Percentiles rank a stretch among this genome's conserved stretches.
Conservation (phyloP, 345 rosid species). For the Gynandropsis gynandra region DNA sequence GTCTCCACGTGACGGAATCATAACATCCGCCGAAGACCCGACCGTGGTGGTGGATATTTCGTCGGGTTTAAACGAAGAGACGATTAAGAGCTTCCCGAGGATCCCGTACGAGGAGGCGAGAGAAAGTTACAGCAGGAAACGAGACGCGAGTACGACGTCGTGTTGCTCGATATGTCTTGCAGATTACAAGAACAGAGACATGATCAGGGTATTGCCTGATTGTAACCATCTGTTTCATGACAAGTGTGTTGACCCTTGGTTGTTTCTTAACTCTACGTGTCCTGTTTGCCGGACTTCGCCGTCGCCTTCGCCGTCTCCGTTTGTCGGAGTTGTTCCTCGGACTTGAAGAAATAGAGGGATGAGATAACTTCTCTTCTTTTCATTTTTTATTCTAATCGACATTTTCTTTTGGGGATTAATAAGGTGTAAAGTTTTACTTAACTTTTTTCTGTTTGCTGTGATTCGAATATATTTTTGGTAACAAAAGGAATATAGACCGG, state of each 20-base stretch:
- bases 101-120: slow-evolving; percentile 57
- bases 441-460: no score
- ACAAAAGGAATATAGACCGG: no score
- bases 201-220: slow-evolving; percentile 56
- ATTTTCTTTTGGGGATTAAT: no score
- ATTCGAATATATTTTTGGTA: no score
- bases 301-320: slow-evolving; percentile 60
- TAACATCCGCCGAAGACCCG: slow-evolving; percentile 1
- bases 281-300: slow-evolving; percentile 76
- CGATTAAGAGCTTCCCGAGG: slow-evolving; percentile 62
- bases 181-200: slow-evolving; percentile 58
- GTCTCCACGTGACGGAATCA: neutral
- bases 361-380: slow-evolving; percentile 13
- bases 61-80: slow-evolving; percentile 58
- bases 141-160: slow-evolving; percentile 35
- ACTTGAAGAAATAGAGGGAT: slow-evolving; percentile 21
- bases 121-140: slow-evolving; percentile 25
- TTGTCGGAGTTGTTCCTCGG: slow-evolving; percentile 55
- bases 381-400: neutral
- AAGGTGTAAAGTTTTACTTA: no score
- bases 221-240: slow-evolving; percentile 67
- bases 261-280: slow-evolving; percentile 57
- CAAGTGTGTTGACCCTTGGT: slow-evolving; percentile 80
- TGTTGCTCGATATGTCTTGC: slow-evolving; percentile 83
- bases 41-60: slow-evolving; percentile 29